Evolutionary conservation across 2,329 filamentous ascomycete genomes (phyloP), one percentile per base, ranked within the genome.

Genomic region (Penicillium sp.): DNA sequence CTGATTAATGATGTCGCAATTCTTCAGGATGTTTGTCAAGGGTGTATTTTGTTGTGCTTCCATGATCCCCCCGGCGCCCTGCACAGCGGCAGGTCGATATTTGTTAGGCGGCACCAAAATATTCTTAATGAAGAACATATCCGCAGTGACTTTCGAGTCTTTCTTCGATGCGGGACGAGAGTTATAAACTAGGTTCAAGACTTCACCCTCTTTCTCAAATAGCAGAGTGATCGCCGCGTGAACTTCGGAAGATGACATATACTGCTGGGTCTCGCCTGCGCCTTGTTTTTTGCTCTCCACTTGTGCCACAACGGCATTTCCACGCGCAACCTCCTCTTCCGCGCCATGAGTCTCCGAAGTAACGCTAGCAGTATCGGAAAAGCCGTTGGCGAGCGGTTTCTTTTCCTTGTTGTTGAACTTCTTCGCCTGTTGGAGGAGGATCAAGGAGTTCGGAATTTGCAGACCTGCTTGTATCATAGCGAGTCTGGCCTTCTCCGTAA

Each of bases 71-170:
- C 90, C 88, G 41, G 90, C 87, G 49, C 92, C 92, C 31, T 91
- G 93, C 63, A 88, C 86, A 9, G 93, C 92, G 75, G 96, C 92
- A 13, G 95, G 93, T 46, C 95, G 89, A 76, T 90, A 99, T 70
- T 89, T 90, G 75, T 97, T 99, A 2, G 95, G 95, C 2, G 96
- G 93, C 0, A 99, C 92, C 15, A 98, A 83, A 56, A 99, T 82
- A 41, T 88, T 90, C 60, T 91, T 89, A 60, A 98, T 83, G 79
- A 99, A 99, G 79, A 99, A 98, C 89, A 98, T 97, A 68, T 97
- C 91, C 1, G 92, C 87, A 2, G 82, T 88, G n/a, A 92, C 82
- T 19, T 81, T 81, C 7, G 79, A 78, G 44, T 83, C 79, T 60
- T 84, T 86, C 73, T 86, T 88, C 5, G 84, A 81, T n/a, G 76